Conservation (phyloP, 2,329 filamentous ascomycete genomes). For the Phoma sp. region DNA sequence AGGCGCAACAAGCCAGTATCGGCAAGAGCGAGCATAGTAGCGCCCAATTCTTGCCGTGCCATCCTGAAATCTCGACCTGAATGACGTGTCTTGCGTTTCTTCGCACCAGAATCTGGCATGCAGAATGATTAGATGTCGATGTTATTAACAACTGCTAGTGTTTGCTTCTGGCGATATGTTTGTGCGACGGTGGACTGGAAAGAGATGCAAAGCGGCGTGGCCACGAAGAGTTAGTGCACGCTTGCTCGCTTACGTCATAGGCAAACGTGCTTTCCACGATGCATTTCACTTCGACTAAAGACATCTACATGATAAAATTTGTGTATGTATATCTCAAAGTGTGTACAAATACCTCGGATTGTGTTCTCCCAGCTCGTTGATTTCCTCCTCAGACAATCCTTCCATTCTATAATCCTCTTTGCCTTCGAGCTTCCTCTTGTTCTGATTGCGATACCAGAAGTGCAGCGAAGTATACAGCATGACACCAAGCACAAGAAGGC, state of each 20-base stretch:
- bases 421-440: constrained; percentile 30
- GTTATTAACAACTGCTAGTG: not conserved
- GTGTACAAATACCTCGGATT: constrained; percentile 36
- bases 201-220: not conserved
- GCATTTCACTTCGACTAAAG: too few species aligned
- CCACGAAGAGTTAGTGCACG: not conserved
- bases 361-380: constrained; percentile 33
- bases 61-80: constrained; percentile 32
- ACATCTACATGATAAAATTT: too few species aligned
- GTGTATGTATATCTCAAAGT: constrained; percentile 7
- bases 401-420: constrained; percentile 34
- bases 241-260: constrained; percentile 13
- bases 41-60: constrained; percentile 23
- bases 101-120: constrained; percentile 34
- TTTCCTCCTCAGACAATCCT: constrained; percentile 31
- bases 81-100: constrained; percentile 39
- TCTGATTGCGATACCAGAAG: constrained; percentile 29
- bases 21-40: constrained; percentile 21
- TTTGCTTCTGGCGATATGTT: too few species aligned
- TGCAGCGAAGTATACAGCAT: constrained; percentile 26
- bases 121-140: constrained; percentile 2
- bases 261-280: too few species aligned
- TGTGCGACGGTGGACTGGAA: not conserved
- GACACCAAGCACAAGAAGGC: constrained; percentile 23
- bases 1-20: constrained; percentile 33